phyloP scores from a whole-genome alignment of 768 basidiomycete species.

The Boletus tomentosulus region DNA sequence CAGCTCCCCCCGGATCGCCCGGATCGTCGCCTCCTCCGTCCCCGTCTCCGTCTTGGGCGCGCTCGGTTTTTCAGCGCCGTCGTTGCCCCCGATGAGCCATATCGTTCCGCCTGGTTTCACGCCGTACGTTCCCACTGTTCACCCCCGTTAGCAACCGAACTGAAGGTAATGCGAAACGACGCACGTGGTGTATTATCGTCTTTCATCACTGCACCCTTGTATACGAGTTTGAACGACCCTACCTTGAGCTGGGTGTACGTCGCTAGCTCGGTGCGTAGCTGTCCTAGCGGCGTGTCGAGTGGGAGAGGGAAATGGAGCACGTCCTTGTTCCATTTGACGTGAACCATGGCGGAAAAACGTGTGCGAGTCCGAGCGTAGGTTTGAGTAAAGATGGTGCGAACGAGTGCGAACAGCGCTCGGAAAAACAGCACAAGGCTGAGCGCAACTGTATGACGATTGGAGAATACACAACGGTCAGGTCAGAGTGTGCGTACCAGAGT shows the following conservation, averaged over 20 bases:
- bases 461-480: neutral
- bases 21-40: slow-evolving; percentile 39
- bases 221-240: slow-evolving; percentile 79
- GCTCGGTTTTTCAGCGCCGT: slow-evolving; percentile 12
- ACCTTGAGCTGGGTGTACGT: slow-evolving; percentile 69
- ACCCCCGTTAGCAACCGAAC: neutral
- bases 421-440: slow-evolving; percentile 35
- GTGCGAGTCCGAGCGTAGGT: neutral
- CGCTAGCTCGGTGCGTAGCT: slow-evolving; percentile 59
- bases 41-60: slow-evolving; percentile 25
- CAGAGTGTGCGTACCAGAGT: slow-evolving; percentile 16
- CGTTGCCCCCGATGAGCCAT: slow-evolving; percentile 57
- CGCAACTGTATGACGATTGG: slow-evolving; percentile 11
- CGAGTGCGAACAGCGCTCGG: slow-evolving; percentile 22
- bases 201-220: slow-evolving; percentile 87
- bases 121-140: slow-evolving; percentile 67
- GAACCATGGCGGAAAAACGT: slow-evolving; percentile 32
- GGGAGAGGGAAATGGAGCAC: slow-evolving; percentile 48
- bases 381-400: slow-evolving; percentile 7
- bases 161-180: slow-evolving; percentile 21
- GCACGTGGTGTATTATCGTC: slow-evolving; percentile 67
- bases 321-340: slow-evolving; percentile 50
- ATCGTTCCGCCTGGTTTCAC: slow-evolving; percentile 67
- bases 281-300: slow-evolving; percentile 52
- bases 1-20: slow-evolving; percentile 37